Conservation (phyloP, 768 basidiomycete species). For the Lactarius hatsudake region DNA sequence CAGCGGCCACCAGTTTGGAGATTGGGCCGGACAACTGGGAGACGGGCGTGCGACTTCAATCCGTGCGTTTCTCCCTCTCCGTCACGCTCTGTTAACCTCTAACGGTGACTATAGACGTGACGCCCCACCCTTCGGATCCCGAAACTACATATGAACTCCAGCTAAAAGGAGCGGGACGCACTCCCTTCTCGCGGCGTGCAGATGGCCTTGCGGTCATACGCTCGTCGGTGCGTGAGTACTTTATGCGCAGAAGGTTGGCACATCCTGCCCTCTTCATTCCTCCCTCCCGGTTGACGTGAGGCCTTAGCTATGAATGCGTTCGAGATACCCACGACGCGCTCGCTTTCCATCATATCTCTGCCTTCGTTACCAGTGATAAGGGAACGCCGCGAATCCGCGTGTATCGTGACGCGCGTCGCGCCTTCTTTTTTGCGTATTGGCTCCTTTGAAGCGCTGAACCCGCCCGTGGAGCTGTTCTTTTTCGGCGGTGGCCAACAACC, state of each 20-base stretch:
- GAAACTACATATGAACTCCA: conserved; percentile 76
- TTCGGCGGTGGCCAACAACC: conserved; percentile 77
- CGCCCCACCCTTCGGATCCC: conserved; percentile 61
- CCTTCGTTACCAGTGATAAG: conserved; percentile 72
- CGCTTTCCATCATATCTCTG: conserved; percentile 74
- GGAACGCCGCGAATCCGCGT: conserved; percentile 70
- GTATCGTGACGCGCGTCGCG: conserved; percentile 75
- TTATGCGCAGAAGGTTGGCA: conserved; percentile 82
- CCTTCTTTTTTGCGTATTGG: conserved; percentile 93
- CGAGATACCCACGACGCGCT: conserved; percentile 82
- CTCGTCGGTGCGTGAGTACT: conserved; percentile 90
- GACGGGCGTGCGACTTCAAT: conserved; percentile 95
- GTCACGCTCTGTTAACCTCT: neutral
- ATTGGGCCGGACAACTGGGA: conserved; percentile 92
- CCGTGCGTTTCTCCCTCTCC: conserved; percentile 38
- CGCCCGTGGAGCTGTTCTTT: conserved; percentile 59
- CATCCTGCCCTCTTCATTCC: neutral
- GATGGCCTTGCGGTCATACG: conserved; percentile 96
- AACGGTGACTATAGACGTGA: conserved; percentile 54
- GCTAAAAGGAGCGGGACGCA: conserved; percentile 91
- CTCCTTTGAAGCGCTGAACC: conserved; percentile 82
- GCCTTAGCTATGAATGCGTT: conserved; percentile 69
- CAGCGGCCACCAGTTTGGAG: conserved; percentile 87
- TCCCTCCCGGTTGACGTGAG: neutral
- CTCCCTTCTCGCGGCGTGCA: conserved; percentile 88